Conservation (phyloP, 345 rosid species). For the Kernera saxatilis region DNA sequence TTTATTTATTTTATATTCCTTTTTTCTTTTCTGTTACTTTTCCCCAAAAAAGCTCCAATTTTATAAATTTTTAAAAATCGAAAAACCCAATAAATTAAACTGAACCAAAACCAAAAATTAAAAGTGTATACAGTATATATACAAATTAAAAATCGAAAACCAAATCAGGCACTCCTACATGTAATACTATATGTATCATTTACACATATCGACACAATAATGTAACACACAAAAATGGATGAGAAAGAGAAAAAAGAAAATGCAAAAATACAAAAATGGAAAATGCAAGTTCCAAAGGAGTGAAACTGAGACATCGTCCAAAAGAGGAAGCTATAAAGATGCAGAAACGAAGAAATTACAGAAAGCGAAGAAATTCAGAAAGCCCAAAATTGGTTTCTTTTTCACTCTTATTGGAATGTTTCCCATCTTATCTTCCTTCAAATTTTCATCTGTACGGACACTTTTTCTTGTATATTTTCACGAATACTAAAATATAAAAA, state of each 20-base stretch:
- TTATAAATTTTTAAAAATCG: not conserved
- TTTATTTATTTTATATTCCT: not conserved
- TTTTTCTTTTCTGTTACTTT: too few relatives aligned
- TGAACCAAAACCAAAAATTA: not conserved
- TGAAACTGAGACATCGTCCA: slow-evolving; percentile 15
- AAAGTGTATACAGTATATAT: not conserved
- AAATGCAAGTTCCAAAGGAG: slow-evolving; percentile 20
- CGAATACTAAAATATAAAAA: not conserved
- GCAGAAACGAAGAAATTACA: slow-evolving; percentile 5
- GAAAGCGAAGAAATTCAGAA: slow-evolving; percentile 6
- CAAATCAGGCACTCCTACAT: not conserved
- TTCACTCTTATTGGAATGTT: slow-evolving; percentile 6
- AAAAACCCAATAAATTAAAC: not conserved
- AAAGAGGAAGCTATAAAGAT: slow-evolving; percentile 18
- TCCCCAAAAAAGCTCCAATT: not conserved
- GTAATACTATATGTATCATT: not conserved
- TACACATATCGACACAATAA: not conserved
- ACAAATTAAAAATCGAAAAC: not conserved
- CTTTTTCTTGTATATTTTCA: not conserved
- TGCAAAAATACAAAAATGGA: not conserved
- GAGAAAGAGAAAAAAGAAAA: not conserved
- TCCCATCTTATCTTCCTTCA: slow-evolving; percentile 2
- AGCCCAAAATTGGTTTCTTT: slow-evolving; percentile 1
- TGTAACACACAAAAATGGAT: not conserved
- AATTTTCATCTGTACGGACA: not conserved